Evolutionary conservation across 2,329 filamentous ascomycete species (phyloP).

Genomic region (Fusarium mundagurra): DNA sequence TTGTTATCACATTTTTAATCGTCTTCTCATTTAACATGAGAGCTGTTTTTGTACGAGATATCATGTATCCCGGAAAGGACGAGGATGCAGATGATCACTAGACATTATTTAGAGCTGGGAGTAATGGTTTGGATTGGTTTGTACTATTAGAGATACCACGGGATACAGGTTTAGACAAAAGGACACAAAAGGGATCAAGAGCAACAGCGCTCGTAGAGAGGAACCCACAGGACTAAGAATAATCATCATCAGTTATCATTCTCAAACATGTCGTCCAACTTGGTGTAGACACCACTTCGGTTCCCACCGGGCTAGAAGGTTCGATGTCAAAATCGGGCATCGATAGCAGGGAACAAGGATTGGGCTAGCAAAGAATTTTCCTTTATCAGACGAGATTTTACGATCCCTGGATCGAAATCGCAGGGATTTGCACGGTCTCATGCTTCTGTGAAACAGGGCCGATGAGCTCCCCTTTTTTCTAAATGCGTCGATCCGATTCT

Average conservation of each 20-base stretch:
- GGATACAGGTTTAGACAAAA: slow-evolving; percentile 22
- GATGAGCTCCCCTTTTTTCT: slow-evolving; percentile 19
- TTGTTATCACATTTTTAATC: slow-evolving; percentile 55
- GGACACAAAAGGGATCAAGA: not conserved
- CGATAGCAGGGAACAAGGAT: not conserved
- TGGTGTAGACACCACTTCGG: not conserved
- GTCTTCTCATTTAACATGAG: slow-evolving; percentile 55
- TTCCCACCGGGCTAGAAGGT: slow-evolving; percentile 3
- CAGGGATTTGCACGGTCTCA: slow-evolving; percentile 17
- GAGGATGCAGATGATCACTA: slow-evolving; percentile 63
- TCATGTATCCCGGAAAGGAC: slow-evolving; percentile 65
- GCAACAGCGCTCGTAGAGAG: not conserved
- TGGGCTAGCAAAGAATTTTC: not conserved
- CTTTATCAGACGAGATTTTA: slow-evolving; percentile 3
- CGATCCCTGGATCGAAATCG: slow-evolving; percentile 8
- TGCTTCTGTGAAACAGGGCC: slow-evolving; percentile 27
- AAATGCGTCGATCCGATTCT: slow-evolving; percentile 6
- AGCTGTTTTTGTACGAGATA: slow-evolving; percentile 62
- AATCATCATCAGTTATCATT: not conserved
- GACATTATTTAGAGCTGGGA: not conserved
- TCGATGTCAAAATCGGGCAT: not conserved
- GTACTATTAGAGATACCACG: slow-evolving; percentile 18
- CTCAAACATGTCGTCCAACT: not conserved
- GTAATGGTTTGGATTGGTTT: not conserved
- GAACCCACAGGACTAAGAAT: not conserved